phyloP scores from a whole-genome alignment of 495 filamentous ascomycete species.

The Aspergillus sparsus region DNA sequence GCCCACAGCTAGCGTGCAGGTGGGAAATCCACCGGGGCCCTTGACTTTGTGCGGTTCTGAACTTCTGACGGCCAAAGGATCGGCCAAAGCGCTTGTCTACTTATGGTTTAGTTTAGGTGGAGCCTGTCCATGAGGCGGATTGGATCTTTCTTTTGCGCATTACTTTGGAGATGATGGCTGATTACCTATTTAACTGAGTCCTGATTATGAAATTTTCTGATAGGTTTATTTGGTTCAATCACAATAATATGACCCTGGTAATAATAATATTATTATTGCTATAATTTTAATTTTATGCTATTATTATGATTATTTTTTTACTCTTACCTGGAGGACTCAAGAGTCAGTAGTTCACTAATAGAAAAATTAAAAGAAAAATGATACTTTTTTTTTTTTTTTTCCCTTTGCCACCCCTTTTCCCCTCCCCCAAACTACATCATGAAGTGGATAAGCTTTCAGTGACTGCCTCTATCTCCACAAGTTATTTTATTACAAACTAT shows the following conservation, averaged over 20 bases:
- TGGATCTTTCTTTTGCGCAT: slow-evolving; percentile 11
- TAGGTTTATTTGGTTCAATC: not conserved
- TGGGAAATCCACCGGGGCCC: slow-evolving; percentile 25
- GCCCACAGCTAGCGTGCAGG: slow-evolving; percentile 30
- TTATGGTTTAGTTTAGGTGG: not conserved
- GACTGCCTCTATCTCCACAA: too few relatives aligned
- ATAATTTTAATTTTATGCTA: not conserved
- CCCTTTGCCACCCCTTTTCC: too few relatives aligned
- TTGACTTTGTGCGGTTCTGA: slow-evolving; percentile 23
- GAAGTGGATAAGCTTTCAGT: too few relatives aligned
- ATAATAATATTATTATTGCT: not conserved
- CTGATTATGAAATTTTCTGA: slow-evolving; percentile 1
- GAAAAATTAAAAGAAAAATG: too few relatives aligned
- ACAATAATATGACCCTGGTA: not conserved
- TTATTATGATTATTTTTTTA: too few relatives aligned
- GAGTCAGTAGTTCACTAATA: too few relatives aligned
- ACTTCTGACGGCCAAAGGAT: slow-evolving; percentile 26
- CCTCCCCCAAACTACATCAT: too few relatives aligned
- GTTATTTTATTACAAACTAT: too few relatives aligned
- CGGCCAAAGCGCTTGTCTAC: slow-evolving; percentile 17
- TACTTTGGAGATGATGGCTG: not conserved
- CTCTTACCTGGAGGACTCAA: too few relatives aligned
- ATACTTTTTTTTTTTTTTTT: too few relatives aligned
- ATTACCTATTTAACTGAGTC: not conserved
- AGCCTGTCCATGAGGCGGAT: slow-evolving; percentile 6